A percentile compares a stretch with the other conserved stretches of the same genome.
These are phyloP conservation scores for Peronosclerospora sorghi DNA, from an alignment of 352 stramenopile species.

Conservation along the genomic window DNA sequence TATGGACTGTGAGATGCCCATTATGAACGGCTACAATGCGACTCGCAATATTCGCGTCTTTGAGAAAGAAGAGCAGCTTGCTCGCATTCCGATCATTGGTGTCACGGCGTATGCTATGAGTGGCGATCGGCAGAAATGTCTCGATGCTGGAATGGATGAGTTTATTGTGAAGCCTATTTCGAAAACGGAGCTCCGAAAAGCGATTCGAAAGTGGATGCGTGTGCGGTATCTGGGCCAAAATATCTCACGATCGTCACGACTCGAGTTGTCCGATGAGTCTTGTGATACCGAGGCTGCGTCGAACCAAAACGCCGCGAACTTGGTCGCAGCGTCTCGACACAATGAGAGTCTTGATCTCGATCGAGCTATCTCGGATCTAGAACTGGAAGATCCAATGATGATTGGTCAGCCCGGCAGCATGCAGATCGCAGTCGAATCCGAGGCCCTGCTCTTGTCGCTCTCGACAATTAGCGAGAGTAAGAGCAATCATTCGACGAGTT, in stretches of 20 bases:
- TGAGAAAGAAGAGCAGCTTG: constrained; percentile 49
- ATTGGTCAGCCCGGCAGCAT: constrained; percentile 40
- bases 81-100: constrained; percentile 68
- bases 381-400: constrained; percentile 82
- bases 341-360: constrained; percentile 68
- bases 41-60: constrained; percentile 63
- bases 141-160: constrained; percentile 79
- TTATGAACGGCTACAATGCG: constrained; percentile 77
- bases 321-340: constrained; percentile 63
- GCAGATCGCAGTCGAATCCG: constrained; percentile 24
- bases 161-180: constrained; percentile 82
- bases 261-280: too few species aligned
- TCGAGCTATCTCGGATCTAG: constrained; percentile 70
- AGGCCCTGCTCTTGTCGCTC: constrained; percentile 37
- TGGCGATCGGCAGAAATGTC: constrained; percentile 70
- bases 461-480: constrained; percentile 44
- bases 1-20: constrained; percentile 84
- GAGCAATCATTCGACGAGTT: constrained; percentile 34
- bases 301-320: constrained; percentile 34
- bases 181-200: constrained; percentile 46
- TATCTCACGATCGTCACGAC: too few species aligned
- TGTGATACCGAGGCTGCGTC: constrained; percentile 9
- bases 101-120: constrained; percentile 83
- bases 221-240: constrained; percentile 53
- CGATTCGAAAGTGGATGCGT: constrained; percentile 73